phyloP scores from a whole-genome alignment of 2,329 filamentous ascomycete genomes.

The Epichloe aotearoae region DNA sequence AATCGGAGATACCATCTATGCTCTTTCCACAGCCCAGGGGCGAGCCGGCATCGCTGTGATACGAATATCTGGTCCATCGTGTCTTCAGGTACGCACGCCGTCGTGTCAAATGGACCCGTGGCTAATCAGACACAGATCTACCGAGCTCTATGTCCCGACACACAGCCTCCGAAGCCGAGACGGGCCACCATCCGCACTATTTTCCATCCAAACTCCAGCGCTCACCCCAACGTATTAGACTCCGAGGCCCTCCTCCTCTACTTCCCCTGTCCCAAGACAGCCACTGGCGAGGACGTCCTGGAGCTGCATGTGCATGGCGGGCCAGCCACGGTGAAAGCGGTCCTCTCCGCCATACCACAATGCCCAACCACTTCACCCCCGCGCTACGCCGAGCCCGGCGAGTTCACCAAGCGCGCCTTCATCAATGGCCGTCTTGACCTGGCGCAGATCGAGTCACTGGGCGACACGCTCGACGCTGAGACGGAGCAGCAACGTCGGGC shows the following conservation, averaged over 20 bases:
- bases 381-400: slow-evolving; percentile 85
- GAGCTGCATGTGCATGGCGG: slow-evolving; percentile 95
- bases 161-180: slow-evolving; percentile 31
- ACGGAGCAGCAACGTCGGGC: slow-evolving; percentile 89
- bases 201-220: slow-evolving; percentile 32
- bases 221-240: slow-evolving; percentile 45
- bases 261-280: slow-evolving; percentile 69
- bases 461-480: slow-evolving; percentile 51
- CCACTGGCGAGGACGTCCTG: slow-evolving; percentile 84
- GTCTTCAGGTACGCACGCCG: slow-evolving; percentile 38
- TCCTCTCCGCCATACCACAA: slow-evolving; percentile 61
- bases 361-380: slow-evolving; percentile 33
- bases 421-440: slow-evolving; percentile 75
- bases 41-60: slow-evolving; percentile 85
- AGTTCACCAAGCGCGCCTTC: slow-evolving; percentile 90
- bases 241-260: slow-evolving; percentile 68
- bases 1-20: slow-evolving; percentile 64
- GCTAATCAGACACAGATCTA: slow-evolving; percentile 30
- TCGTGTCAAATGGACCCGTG: neutral
- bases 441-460: slow-evolving; percentile 62
- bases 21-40: slow-evolving; percentile 74
- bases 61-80: slow-evolving; percentile 70
- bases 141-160: slow-evolving; percentile 34
- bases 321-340: slow-evolving; percentile 73
- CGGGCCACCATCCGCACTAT: slow-evolving; percentile 64